phyloP scores from a whole-genome alignment of 306 rosid species.

The Medicago lupulina region DNA sequence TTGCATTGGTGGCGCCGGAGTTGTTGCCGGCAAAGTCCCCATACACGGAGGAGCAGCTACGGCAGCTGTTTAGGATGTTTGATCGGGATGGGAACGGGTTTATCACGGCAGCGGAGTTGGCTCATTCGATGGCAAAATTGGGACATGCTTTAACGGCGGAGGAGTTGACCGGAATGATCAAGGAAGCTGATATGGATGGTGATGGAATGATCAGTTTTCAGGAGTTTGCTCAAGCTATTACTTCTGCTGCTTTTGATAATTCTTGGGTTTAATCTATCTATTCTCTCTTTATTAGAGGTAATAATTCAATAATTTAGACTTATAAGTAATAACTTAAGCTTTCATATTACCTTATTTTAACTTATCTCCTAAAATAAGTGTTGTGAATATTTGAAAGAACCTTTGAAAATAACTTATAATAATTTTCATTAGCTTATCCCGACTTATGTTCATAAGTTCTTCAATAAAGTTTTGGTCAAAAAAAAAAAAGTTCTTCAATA shows the following conservation, averaged over 20 bases:
- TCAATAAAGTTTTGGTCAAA: too few relatives aligned
- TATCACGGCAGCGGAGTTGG: conserved; percentile 90
- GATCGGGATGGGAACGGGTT: conserved; percentile 89
- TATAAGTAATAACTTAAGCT: too few relatives aligned
- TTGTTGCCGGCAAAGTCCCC: conserved; percentile 79
- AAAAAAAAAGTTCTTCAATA: too few relatives aligned
- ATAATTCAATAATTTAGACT: too few relatives aligned
- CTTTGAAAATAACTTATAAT: too few relatives aligned
- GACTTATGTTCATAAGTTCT: too few relatives aligned
- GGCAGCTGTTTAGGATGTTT: conserved; percentile 69
- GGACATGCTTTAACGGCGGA: conserved; percentile 88
- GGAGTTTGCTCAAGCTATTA: conserved; percentile 77
- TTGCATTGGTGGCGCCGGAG: conserved; percentile 77
- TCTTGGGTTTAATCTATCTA: conserved; percentile 60
- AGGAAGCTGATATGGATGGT: conserved; percentile 87
- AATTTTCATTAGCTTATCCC: too few relatives aligned
- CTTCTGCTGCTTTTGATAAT: conserved; percentile 91
- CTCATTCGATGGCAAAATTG: conserved; percentile 88
- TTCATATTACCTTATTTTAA: too few relatives aligned
- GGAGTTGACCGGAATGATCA: conserved; percentile 90
- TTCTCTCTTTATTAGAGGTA: too few relatives aligned
- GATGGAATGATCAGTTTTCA: conserved; percentile 81
- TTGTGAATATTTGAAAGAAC: too few relatives aligned
- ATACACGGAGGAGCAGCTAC: conserved; percentile 77
- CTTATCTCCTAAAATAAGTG: too few relatives aligned